phyloP scores from a whole-genome alignment of 495 filamentous ascomycete genomes.

The Daldinia vernicosa region DNA sequence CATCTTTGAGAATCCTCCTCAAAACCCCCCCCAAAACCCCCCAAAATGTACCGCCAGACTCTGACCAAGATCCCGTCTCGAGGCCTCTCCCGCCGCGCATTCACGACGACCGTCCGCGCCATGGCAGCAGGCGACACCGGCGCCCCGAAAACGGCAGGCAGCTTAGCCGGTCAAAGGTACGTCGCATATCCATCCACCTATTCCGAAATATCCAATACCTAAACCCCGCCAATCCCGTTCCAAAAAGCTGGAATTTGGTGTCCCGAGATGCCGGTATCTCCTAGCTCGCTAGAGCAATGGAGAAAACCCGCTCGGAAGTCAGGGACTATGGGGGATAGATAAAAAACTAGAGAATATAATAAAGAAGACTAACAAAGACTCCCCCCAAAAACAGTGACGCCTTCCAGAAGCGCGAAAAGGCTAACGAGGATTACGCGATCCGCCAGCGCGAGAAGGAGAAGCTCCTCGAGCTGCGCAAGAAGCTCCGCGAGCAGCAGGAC shows the following conservation, averaged over 20 bases:
- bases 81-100: conserved; percentile 60
- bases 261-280: not conserved
- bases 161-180: conserved; percentile 54
- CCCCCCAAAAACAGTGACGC: conserved; percentile 72
- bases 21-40: conserved; percentile 25
- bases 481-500: conserved; percentile 79
- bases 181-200: conserved; percentile 36
- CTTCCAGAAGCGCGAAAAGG: conserved; percentile 90
- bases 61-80: conserved; percentile 64
- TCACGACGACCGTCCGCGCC: conserved; percentile 68
- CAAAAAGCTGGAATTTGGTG: not conserved
- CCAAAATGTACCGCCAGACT: conserved; percentile 72
- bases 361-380: conserved; percentile 20
- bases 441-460: conserved; percentile 85
- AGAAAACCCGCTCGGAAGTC: not conserved
- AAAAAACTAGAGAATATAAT: not conserved
- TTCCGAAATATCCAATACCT: not conserved
- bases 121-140: conserved; percentile 77
- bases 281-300: not conserved
- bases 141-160: conserved; percentile 58
- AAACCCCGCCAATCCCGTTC: not conserved
- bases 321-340: not conserved
- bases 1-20: not conserved
- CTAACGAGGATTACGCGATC: conserved; percentile 84
- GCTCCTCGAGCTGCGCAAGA: conserved; percentile 76